Evolutionary conservation across 2,329 filamentous ascomycete genomes (phyloP), one percentile per base, ranked within the genome.

Genomic region (Pseudogymnoascus sp.): DNA sequence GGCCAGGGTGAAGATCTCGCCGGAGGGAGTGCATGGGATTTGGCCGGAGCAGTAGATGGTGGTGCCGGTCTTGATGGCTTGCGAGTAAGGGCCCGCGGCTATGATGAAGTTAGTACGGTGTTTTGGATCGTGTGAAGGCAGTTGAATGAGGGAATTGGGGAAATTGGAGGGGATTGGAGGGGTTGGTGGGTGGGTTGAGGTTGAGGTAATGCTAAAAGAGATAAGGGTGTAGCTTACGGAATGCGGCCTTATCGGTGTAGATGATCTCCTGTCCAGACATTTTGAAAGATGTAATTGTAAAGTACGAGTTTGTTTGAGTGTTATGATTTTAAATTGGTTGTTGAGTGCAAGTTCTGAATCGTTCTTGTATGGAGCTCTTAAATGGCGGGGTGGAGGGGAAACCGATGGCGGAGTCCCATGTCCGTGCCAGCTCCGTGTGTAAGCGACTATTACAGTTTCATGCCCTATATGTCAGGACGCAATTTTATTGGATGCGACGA

Each of bases 11-110:
- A 72, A 67, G 61, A 73, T 69, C 33, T 67, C 66, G 60, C 71
- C 71, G 33, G 63, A 47, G 4, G 69, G 38, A 9, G 62, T 68
- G 65, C 67, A 71, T 20, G 71, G 71, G 36, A 73, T 72, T 65
- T 72, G 83, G 64, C 85, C 85, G 8, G 84, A 87, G 78, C 82
- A 86, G 78, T 86, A 87, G 76, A 87, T 85, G 71, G 83, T 82
- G 60, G 75, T 77, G 25, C 84, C 79, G 62, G 85, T 86, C 57
- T 58, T 58, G 75, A 87, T 81, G 70, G 84, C 84, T 71, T 86
- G 84, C 67, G 83, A 86, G 57, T 58, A 58, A 37, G 57, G 57
- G 33, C 57, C 82, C 85, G 69, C 63, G 50, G 47, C 64, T 35
- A 1, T 18, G 61, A 61, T 11, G 14, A 14, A 2, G 25, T 57